Percentiles rank a stretch among this genome's conserved stretches.
Evolutionary conservation across 1,139 yeast species (phyloP).

Genomic region (Suhomyces maxii): DNA sequence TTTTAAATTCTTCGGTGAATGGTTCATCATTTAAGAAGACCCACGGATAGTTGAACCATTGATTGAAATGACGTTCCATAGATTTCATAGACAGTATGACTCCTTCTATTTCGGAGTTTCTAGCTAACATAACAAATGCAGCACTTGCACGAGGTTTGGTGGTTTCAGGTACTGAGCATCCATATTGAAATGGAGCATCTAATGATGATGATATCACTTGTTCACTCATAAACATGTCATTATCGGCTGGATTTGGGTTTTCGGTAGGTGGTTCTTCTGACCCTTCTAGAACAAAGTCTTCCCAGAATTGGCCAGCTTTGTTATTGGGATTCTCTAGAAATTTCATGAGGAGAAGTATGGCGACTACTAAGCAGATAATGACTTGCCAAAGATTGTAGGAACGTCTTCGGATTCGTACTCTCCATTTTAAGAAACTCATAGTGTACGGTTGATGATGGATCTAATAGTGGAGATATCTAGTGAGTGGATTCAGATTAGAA

Average conservation of each 20-base stretch:
- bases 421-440: neutral
- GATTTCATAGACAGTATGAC: slow-evolving; percentile 69
- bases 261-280: neutral
- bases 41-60: slow-evolving; percentile 91
- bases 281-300: slow-evolving; percentile 1
- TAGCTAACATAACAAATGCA: slow-evolving; percentile 76
- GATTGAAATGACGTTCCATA: slow-evolving; percentile 82
- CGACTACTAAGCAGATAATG: neutral
- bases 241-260: neutral
- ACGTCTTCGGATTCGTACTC: neutral
- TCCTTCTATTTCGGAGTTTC: slow-evolving; percentile 71
- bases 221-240: slow-evolving; percentile 25
- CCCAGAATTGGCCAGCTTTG: slow-evolving; percentile 7
- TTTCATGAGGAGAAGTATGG: no score
- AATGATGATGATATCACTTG: slow-evolving; percentile 27
- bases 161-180: slow-evolving; percentile 48
- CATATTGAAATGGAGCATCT: slow-evolving; percentile 51
- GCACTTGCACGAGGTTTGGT: slow-evolving; percentile 59
- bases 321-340: neutral
- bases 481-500: no score
- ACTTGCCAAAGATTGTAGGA: neutral
- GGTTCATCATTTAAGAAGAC: slow-evolving; percentile 79
- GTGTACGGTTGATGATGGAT: no score
- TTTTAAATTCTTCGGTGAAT: slow-evolving; percentile 63
- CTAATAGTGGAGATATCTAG: no score